Evolutionary conservation across 2,329 filamentous ascomycete species (phyloP).

Genomic region (Paracamarosporium sp.): DNA sequence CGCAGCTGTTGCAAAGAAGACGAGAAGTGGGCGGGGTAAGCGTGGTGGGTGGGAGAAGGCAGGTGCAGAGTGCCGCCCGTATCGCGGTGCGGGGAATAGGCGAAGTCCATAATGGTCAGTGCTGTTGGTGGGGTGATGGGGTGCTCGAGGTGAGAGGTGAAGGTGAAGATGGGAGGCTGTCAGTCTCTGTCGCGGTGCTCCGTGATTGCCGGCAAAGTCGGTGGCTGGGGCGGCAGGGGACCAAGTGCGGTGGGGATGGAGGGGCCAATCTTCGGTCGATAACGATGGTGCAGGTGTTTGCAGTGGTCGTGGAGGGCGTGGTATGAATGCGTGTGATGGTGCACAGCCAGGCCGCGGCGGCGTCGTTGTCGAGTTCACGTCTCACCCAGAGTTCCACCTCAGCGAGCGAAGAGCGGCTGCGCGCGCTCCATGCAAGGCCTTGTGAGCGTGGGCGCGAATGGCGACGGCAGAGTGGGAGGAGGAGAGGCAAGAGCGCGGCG

Average conservation of each 20-base stretch:
- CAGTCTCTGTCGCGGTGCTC: slow-evolving; percentile 11
- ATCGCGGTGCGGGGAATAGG: slow-evolving; percentile 58
- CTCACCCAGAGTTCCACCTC: slow-evolving; percentile 35
- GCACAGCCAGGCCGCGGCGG: slow-evolving; percentile 15
- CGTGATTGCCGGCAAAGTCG: slow-evolving; percentile 12
- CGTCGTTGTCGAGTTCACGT: slow-evolving; percentile 24
- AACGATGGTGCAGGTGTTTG: slow-evolving; percentile 32
- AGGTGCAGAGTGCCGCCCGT: slow-evolving; percentile 81
- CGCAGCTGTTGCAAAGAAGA: slow-evolving; percentile 78
- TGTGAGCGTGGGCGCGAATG: slow-evolving; percentile 1
- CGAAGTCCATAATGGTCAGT: slow-evolving; percentile 53
- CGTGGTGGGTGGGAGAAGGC: slow-evolving; percentile 79
- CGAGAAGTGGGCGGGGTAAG: slow-evolving; percentile 72
- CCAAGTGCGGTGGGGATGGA: slow-evolving; percentile 27
- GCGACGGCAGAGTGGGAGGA: slow-evolving; percentile 5
- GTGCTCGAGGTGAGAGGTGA: slow-evolving; percentile 18
- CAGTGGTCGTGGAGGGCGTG: slow-evolving; percentile 20
- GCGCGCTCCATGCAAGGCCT: slow-evolving; percentile 45
- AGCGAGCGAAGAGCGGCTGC: slow-evolving; percentile 37
- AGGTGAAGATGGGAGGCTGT: slow-evolving; percentile 13
- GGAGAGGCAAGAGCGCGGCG: slow-evolving; percentile 18
- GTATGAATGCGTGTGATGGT: slow-evolving; percentile 40
- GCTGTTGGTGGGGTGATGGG: slow-evolving; percentile 13
- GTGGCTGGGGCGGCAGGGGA: slow-evolving; percentile 16
- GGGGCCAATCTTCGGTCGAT: slow-evolving; percentile 31